These are phyloP conservation scores for Pterocarpus santalinus DNA, from an alignment of 306 rosid species.

Conservation along the genomic window DNA sequence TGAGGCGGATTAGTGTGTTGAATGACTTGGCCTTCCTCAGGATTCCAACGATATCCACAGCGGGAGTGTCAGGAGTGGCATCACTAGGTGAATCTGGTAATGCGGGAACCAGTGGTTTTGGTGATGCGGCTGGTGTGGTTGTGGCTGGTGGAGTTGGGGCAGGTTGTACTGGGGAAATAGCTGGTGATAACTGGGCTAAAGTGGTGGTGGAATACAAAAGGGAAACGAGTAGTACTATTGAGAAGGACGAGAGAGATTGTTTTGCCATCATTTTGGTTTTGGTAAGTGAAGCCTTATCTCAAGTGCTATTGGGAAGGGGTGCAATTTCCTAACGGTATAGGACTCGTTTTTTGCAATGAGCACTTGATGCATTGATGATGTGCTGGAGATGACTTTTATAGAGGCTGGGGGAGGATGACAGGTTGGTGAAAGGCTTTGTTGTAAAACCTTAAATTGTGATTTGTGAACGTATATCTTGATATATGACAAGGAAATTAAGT, in stretches of 20 bases:
- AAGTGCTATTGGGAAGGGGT: neutral
- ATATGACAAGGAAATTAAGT: slow-evolving; percentile 28
- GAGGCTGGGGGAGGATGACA: slow-evolving; percentile 40
- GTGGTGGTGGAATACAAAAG: slow-evolving; percentile 41
- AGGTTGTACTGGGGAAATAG: slow-evolving; percentile 52
- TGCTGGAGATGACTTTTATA: slow-evolving; percentile 36
- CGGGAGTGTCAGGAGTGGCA: slow-evolving; percentile 47
- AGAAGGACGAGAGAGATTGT: slow-evolving; percentile 35
- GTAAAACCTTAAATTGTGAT: slow-evolving; percentile 12
- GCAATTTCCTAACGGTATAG: neutral
- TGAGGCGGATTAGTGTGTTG: slow-evolving; percentile 60
- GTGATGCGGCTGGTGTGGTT: slow-evolving; percentile 33
- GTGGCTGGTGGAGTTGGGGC: slow-evolving; percentile 31
- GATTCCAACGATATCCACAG: slow-evolving; percentile 60
- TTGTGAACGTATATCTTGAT: slow-evolving; percentile 11
- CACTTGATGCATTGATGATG: slow-evolving; percentile 39
- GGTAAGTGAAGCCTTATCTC: neutral
- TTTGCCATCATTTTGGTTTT: slow-evolving; percentile 23
- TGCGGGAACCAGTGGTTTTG: slow-evolving; percentile 53
- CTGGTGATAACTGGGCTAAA: slow-evolving; percentile 55
- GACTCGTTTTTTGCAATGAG: slow-evolving; percentile 22
- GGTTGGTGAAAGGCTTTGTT: slow-evolving; percentile 45
- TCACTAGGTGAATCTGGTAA: slow-evolving; percentile 54
- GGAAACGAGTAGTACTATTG: slow-evolving; percentile 33
- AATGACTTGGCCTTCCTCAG: slow-evolving; percentile 64